Conservation (phyloP, 2,329 filamentous ascomycete genomes). For the Nigrospora sphaerica region DNA sequence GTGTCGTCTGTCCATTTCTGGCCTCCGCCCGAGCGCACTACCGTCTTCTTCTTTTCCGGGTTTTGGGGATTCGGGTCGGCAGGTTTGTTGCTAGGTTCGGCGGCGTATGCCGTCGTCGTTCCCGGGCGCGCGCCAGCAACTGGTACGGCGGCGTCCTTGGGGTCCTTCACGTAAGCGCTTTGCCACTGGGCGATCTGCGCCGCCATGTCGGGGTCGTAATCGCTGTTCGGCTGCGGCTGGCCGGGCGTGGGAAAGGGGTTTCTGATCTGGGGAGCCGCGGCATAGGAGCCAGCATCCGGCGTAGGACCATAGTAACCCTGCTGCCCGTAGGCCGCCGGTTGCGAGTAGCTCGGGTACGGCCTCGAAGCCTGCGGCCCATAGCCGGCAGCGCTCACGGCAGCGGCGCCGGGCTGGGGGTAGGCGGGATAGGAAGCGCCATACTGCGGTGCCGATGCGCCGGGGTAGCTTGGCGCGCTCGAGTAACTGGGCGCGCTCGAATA, state of each 20-base stretch:
- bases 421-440: slow-evolving; percentile 37
- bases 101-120: slow-evolving; percentile 33
- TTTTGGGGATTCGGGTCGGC: slow-evolving; percentile 30
- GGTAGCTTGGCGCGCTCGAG: slow-evolving; percentile 18
- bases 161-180: slow-evolving; percentile 64
- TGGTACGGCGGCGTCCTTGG: slow-evolving; percentile 43
- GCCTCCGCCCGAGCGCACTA: slow-evolving; percentile 80
- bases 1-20: slow-evolving; percentile 87
- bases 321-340: slow-evolving; percentile 17
- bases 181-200: slow-evolving; percentile 94
- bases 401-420: slow-evolving; percentile 21
- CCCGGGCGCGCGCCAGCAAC: slow-evolving; percentile 27
- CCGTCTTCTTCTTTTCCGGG: slow-evolving; percentile 71
- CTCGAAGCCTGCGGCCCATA: slow-evolving; percentile 11
- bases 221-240: slow-evolving; percentile 29
- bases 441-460: slow-evolving; percentile 28
- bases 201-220: slow-evolving; percentile 72
- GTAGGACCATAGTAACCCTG: slow-evolving; percentile 19
- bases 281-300: slow-evolving; percentile 33
- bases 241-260: slow-evolving; percentile 73
- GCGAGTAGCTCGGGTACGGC: slow-evolving; percentile 22
- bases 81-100: slow-evolving; percentile 26
- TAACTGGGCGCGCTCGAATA: slow-evolving; percentile 14
- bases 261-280: slow-evolving; percentile 59
- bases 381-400: slow-evolving; percentile 7